These are phyloP conservation scores for Helotiales sp. DNA, from an alignment of 2,329 filamentous ascomycete species.

Conservation along the genomic window DNA sequence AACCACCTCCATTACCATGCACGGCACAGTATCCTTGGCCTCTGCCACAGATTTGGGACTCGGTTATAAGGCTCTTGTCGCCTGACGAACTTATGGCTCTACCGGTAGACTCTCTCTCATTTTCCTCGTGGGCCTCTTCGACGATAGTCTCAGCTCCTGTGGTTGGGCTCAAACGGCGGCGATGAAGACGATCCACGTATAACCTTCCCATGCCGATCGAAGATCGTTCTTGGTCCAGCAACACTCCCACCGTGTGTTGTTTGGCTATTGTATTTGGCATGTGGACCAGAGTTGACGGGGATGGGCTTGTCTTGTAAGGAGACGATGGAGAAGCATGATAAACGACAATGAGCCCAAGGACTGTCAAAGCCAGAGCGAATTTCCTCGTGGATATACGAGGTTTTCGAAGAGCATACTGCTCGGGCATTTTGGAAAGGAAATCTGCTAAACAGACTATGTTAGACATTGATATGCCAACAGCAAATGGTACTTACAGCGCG, in stretches of 20 bases:
- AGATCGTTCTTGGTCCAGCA: not conserved
- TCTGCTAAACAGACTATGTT: not conserved
- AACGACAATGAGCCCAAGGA: not conserved
- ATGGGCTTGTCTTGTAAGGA: not conserved
- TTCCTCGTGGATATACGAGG: not conserved
- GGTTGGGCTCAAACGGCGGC: not conserved
- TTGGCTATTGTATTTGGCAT: not conserved
- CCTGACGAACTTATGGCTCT: not conserved
- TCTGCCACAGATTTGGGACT: not conserved
- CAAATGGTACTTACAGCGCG: not conserved
- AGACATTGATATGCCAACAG: not conserved
- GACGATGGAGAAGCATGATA: not conserved
- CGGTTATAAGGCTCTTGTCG: not conserved
- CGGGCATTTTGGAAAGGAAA: not conserved
- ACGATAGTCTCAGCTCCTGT: not conserved
- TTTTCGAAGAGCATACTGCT: not conserved
- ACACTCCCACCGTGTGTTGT: not conserved
- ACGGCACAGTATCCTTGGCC: not conserved
- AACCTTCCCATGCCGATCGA: not conserved
- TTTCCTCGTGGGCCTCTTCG: not conserved
- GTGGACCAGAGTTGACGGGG: not conserved
- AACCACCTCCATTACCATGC: not conserved
- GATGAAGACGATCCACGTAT: constrained; percentile 6
- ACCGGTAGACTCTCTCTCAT: not conserved
- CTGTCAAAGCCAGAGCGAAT: not conserved